A percentile compares a stretch with the other conserved stretches of the same genome.
Evolutionary conservation across 768 basidiomycete species (phyloP).

Genomic region (Boletus tomentosulus): DNA sequence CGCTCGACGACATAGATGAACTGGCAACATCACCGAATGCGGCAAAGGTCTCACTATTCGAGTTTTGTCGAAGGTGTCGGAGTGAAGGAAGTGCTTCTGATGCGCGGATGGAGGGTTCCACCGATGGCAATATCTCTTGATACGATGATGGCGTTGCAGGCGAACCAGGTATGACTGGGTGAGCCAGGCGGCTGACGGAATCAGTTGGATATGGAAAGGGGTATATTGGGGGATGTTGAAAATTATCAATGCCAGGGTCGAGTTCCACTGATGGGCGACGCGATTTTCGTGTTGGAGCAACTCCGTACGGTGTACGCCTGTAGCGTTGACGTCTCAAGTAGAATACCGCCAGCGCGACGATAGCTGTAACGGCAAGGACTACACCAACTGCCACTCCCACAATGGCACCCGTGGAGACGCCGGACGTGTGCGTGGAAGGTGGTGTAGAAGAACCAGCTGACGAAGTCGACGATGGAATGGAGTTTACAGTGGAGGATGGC

Average conservation of each 20-base stretch:
- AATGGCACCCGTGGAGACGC: slow-evolving; percentile 43
- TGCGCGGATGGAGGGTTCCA: slow-evolving; percentile 5
- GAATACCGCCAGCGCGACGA: slow-evolving; percentile 49
- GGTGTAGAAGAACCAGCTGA: slow-evolving; percentile 10
- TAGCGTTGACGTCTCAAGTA: slow-evolving; percentile 37
- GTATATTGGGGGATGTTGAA: slow-evolving; percentile 34
- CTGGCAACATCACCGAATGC: slow-evolving; percentile 17
- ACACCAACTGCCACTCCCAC: slow-evolving; percentile 48
- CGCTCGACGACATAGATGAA: slow-evolving; percentile 34
- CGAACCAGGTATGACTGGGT: slow-evolving; percentile 8
- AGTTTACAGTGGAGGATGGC: slow-evolving; percentile 46
- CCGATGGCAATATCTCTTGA: slow-evolving; percentile 2
- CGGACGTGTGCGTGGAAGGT: slow-evolving; percentile 22
- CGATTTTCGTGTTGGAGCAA: slow-evolving; percentile 24
- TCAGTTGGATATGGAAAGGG: slow-evolving; percentile 30
- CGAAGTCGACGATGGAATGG: slow-evolving; percentile 22
- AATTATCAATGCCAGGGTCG: slow-evolving; percentile 17
- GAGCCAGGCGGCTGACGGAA: slow-evolving; percentile 14
- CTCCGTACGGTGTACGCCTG: slow-evolving; percentile 26
- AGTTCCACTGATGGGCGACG: slow-evolving; percentile 40
- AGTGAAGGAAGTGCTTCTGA: slow-evolving; percentile 6
- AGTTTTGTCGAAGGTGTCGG: slow-evolving; percentile 18
- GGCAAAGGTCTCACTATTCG: slow-evolving; percentile 18
- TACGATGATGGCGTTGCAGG: not conserved
- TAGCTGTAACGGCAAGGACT: slow-evolving; percentile 49